Base-by-base conservation (phyloP, 2,329 filamentous ascomycete species). In the Plenodomus biglobosus region DNA sequence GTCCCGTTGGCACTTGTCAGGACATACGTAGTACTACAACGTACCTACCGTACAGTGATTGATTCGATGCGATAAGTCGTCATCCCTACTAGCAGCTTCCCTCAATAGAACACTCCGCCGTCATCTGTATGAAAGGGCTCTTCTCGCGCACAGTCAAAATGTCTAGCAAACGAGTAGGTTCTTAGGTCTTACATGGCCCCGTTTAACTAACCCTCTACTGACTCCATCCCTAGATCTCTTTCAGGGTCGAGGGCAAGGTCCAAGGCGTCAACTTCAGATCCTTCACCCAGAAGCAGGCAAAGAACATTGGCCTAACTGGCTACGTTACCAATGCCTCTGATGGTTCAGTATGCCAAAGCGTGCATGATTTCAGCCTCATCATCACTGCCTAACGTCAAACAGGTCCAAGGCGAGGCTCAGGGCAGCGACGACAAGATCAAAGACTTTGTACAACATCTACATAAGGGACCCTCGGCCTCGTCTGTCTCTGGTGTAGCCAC, bases 321-420 rank as follows among this genome's bases (percentile, higher is more conserved):
- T 74, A 64, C 43, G 76, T 78, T 4, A 70, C 71, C 44, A 79
- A 79, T 54, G 71, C 66, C 5, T 71, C 68, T 10, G 75, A 79
- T 53, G 77, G 77, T 36, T 73, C 67, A 7, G 76, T 76, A 58
- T 39, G 65, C 38, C 8, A 8, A 38, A 15, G 22, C 30, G 20
- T 8, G 22, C 22, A 8, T 7, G 24, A 27, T 30, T 11, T 6
- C 20, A 10, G 2, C 4, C 11, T 10, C 15, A 5, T 41, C 36
- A 15, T 24, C 35, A 34, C 53, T n/a, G n/a, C n/a, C n/a, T 67
- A 30, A 65, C 27, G 18, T 24, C 21, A 2, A 10, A 3, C 57
- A 96, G 90, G 92, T 97, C 39, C 84, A 90, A 65, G 92, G 92
- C 20, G 92, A 96, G 74, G 91, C 86, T 4, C 92, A 97, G 69